Evolutionary conservation across 1,284 basidiomycete species (phyloP), one percentile per base, ranked within the genome.

Genomic region (Tilletia horrida): DNA sequence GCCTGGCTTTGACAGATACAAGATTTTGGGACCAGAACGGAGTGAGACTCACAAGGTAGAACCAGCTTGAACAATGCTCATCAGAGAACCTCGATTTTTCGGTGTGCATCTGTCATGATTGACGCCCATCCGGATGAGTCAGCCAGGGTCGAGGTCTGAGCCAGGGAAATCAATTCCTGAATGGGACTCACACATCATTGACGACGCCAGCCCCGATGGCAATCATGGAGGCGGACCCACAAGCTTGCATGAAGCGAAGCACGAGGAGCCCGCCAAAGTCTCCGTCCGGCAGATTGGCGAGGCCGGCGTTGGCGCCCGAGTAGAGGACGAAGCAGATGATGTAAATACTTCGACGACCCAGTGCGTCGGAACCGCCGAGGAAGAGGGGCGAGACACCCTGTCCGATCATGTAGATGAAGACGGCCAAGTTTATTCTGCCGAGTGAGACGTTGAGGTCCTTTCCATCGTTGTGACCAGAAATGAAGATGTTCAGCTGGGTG

Each of bases 271-370:
- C 63, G 21, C 44, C 45, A 47, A 47, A 64, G 63, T 35, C 29
- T 11, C 55, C 55, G 44, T 64, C n/a, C 9, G 63, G 44, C 44
- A 64, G 45, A 18, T 64, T 64, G 7, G 63, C 63, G 16, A 64
- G 63, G 6, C 44, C 63, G 23, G 48, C 63, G 27, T 64, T 64
- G 23, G 63, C 63, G 63, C 44, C 63, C 2, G 63, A 43, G 63
- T 64, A 64, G 63, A 64, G 23, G 63, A 64, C 14, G 43, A 64
- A 47, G 63, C 63, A 64, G 63, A 64, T 23, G 21, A 64, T 8
- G 63, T 50, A 64, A 44, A 64, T 64, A 11, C 43, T 44, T 16
- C 63, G 21, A 21, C 63, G 6, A 3, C 63, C 63, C 11, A 52
- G 29, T 3, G 45, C 29, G 44, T 64, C 63, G 8, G 63, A 64